phyloP scores from a whole-genome alignment of 2,329 filamentous ascomycete genomes.

The Microascus cirrosus region DNA sequence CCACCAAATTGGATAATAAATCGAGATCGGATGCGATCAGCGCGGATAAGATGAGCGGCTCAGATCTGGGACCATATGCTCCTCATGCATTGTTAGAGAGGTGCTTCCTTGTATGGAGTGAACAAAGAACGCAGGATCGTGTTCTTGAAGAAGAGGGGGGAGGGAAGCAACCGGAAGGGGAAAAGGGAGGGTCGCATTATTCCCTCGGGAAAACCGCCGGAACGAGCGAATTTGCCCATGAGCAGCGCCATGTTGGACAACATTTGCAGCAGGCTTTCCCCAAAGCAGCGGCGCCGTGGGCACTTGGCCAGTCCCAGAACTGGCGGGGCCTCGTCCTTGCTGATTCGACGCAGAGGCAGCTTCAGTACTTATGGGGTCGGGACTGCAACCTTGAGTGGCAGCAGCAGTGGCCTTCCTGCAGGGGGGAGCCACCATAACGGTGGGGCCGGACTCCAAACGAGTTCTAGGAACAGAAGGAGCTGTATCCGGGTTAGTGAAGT shows the following conservation, averaged over 20 bases:
- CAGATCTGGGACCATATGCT: too few relatives aligned
- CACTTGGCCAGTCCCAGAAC: not conserved
- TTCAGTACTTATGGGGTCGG: not conserved
- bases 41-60: too few relatives aligned
- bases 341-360: not conserved
- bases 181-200: not conserved
- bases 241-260: not conserved
- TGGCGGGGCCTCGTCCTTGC: not conserved
- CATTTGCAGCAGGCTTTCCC: not conserved
- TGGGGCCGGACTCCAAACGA: not conserved
- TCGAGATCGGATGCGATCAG: too few relatives aligned
- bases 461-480: not conserved
- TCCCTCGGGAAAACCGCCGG: not conserved
- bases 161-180: not conserved
- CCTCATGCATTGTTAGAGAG: too few relatives aligned
- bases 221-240: not conserved
- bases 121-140: too few relatives aligned
- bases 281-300: not conserved
- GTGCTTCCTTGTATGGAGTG: too few relatives aligned
- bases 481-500: not conserved
- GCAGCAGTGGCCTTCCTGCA: not conserved
- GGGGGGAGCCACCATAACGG: not conserved
- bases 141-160: not conserved
- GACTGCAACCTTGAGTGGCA: not conserved
- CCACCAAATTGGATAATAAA: too few relatives aligned